Evolutionary conservation across 306 rosid species (phyloP).

Genomic region (Adenanthera pavonina): DNA sequence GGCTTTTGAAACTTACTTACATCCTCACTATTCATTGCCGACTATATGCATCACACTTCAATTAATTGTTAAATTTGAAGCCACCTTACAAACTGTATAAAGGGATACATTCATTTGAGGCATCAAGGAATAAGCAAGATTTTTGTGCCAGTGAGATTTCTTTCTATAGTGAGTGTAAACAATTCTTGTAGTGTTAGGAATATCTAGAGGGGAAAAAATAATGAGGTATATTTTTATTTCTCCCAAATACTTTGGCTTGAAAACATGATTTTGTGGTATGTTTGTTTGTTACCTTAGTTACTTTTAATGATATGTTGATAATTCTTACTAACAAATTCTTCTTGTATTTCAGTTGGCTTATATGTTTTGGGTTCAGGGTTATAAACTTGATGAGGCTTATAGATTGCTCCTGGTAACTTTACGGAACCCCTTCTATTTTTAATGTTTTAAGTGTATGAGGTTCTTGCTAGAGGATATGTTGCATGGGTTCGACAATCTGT

Average conservation of each 20-base stretch:
- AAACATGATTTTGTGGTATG: conserved; percentile 3
- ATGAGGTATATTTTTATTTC: neutral
- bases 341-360: conserved; percentile 78
- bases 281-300: conserved; percentile 2
- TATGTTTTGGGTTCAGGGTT: conserved; percentile 94
- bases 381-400: conserved; percentile 67
- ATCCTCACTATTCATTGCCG: neutral
- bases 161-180: neutral
- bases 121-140: neutral
- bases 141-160: neutral
- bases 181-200: neutral
- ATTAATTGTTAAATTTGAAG: neutral
- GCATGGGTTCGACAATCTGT: conserved; percentile 28
- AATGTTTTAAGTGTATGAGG: conserved; percentile 5
- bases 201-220: neutral
- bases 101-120: neutral
- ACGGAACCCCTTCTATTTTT: conserved; percentile 24
- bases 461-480: conserved; percentile 32
- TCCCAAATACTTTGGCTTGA: neutral
- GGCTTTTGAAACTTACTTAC: neutral
- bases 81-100: neutral
- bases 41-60: neutral
- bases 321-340: conserved; percentile 43
- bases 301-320: conserved; percentile 9
- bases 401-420: conserved; percentile 72